Conservation (phyloP, 139 green algal species). For the Volvox africanus region DNA sequence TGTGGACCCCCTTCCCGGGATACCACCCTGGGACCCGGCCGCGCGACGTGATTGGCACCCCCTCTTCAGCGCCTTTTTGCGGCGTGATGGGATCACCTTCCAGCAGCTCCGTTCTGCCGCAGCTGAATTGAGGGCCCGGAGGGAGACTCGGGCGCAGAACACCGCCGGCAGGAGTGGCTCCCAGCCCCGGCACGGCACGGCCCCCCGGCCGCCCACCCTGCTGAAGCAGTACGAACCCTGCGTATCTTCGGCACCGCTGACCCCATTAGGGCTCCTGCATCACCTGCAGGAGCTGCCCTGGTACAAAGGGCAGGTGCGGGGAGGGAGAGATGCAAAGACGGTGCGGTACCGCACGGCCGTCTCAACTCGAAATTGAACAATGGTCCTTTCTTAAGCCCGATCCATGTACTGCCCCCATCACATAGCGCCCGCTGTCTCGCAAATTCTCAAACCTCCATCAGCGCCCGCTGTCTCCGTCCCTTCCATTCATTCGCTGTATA, state of each 20-base stretch:
- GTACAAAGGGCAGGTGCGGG: constrained; percentile 74
- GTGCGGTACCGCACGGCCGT: no score
- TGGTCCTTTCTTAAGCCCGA: no score
- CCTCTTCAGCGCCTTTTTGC: constrained; percentile 5
- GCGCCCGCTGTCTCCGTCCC: no score
- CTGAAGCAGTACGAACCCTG: constrained; percentile 46
- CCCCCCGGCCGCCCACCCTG: constrained; percentile 51
- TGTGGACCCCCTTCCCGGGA: background rate
- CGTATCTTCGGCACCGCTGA: constrained; percentile 35
- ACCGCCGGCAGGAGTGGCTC: background rate
- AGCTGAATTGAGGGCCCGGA: background rate
- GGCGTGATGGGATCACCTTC: background rate
- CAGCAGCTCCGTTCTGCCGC: constrained; percentile 34
- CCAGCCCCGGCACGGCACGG: background rate
- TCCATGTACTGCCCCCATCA: no score
- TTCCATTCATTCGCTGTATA: background rate
- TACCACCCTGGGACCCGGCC: constrained; percentile 26
- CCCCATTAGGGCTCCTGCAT: constrained; percentile 60
- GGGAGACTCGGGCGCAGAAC: background rate
- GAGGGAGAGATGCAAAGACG: no score
- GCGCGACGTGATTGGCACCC: constrained; percentile 53
- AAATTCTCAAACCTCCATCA: no score
- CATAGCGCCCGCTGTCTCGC: no score
- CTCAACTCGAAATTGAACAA: no score
- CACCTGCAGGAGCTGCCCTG: constrained; percentile 75